phyloP scores from a whole-genome alignment of 2,329 filamentous ascomycete species.

The Aspergillus caelatus region DNA sequence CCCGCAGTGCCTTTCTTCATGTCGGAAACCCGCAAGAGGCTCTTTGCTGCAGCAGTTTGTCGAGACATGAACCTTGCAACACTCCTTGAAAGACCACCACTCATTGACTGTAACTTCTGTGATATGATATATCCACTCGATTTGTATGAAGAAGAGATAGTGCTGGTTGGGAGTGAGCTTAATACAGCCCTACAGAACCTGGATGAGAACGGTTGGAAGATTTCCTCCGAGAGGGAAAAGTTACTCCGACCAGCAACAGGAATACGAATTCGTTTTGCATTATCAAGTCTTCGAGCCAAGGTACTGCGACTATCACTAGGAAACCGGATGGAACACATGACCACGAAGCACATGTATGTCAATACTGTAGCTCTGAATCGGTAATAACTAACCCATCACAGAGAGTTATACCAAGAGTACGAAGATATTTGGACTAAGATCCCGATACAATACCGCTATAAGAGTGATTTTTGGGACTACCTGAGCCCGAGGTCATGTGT shows the following conservation, averaged over 20 bases:
- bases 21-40: constrained; percentile 28
- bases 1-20: constrained; percentile 29
- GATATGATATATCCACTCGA: constrained; percentile 31
- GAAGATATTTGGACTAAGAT: neutral
- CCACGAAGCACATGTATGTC: neutral
- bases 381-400: neutral
- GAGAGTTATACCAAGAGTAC: neutral
- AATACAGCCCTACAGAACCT: constrained; percentile 14
- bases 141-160: constrained; percentile 28
- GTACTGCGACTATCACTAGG: constrained; percentile 14
- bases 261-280: constrained; percentile 3
- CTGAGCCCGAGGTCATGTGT: neutral
- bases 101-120: constrained; percentile 33
- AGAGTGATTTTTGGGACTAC: neutral
- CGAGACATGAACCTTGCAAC: constrained; percentile 34
- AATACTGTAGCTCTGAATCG: neutral
- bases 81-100: constrained; percentile 33
- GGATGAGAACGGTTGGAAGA: constrained; percentile 13
- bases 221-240: neutral
- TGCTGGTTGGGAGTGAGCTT: constrained; percentile 14
- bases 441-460: constrained; percentile 6
- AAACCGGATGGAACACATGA: neutral
- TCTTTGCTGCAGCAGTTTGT: constrained; percentile 29
- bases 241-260: constrained; percentile 3
- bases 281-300: constrained; percentile 11